Conservation (phyloP, 208 protist genomes). For the Herpetomonas muscarum region DNA sequence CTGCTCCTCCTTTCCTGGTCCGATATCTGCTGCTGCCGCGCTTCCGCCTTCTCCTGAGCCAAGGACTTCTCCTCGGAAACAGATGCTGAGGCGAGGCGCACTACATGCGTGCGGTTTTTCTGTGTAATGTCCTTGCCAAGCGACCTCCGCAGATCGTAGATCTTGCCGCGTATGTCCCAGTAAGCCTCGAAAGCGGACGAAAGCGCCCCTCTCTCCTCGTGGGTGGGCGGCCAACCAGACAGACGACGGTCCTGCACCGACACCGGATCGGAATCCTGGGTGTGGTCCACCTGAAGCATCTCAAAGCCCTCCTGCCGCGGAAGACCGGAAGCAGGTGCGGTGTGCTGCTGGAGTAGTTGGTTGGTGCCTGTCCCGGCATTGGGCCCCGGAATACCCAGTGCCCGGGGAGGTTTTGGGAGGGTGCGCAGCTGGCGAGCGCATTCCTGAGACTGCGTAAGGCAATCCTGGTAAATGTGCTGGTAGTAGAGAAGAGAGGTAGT, state of each 20-base stretch:
- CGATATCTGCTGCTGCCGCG: neutral
- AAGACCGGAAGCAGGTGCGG: too few species aligned
- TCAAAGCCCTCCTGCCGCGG: constrained; percentile 1
- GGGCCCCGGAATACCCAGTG: neutral
- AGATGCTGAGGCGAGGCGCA: constrained; percentile 18
- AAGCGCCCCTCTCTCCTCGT: constrained; percentile 33
- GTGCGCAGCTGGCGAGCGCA: constrained; percentile 10
- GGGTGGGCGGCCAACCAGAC: constrained; percentile 20
- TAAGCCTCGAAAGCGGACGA: constrained; percentile 52
- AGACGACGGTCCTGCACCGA: neutral
- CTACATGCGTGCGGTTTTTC: constrained; percentile 62
- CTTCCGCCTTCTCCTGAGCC: neutral
- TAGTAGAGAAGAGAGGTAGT: constrained; percentile 49
- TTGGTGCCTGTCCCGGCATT: too few species aligned
- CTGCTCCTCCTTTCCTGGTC: neutral
- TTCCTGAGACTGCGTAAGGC: constrained; percentile 23
- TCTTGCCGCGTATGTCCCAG: constrained; percentile 39
- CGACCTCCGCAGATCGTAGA: constrained; percentile 35
- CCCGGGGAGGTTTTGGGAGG: neutral
- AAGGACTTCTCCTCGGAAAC: constrained; percentile 17
- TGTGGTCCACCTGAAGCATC: constrained; percentile 9
- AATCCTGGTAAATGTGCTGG: constrained; percentile 41
- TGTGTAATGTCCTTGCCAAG: constrained; percentile 56
- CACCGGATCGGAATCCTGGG: constrained; percentile 4
- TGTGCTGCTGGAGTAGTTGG: too few species aligned